phyloP scores from a whole-genome alignment of 805 yeast species.

The Phaffomyces antillensis region DNA sequence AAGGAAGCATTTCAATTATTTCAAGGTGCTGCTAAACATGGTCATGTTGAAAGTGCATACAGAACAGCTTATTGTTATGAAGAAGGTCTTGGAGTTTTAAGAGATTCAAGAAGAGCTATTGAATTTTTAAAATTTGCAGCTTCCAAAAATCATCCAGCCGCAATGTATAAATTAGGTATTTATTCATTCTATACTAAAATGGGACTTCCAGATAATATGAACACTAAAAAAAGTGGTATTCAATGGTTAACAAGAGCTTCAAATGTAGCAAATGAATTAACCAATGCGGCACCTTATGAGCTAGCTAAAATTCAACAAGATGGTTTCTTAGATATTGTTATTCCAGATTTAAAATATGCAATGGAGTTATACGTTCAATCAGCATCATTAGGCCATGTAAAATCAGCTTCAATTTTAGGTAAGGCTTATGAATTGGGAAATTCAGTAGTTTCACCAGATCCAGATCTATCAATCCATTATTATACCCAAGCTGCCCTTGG shows the following conservation, averaged over 20 bases:
- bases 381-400: slow-evolving; percentile 79
- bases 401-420: slow-evolving; percentile 76
- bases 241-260: slow-evolving; percentile 90
- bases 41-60: slow-evolving; percentile 86
- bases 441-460: slow-evolving; percentile 62
- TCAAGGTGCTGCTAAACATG: slow-evolving; percentile 88
- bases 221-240: slow-evolving; percentile 77
- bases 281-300: slow-evolving; percentile 92
- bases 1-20: slow-evolving; percentile 71
- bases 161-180: slow-evolving; percentile 87
- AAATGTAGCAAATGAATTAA: slow-evolving; percentile 73
- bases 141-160: slow-evolving; percentile 89
- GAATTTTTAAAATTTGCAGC: slow-evolving; percentile 85
- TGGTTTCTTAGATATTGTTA: slow-evolving; percentile 83
- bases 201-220: slow-evolving; percentile 67
- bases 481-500: slow-evolving; percentile 85
- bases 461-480: slow-evolving; percentile 82
- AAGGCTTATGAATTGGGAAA: slow-evolving; percentile 74
- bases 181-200: slow-evolving; percentile 77
- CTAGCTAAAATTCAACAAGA: slow-evolving; percentile 74
- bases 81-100: slow-evolving; percentile 87
- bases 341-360: slow-evolving; percentile 78
- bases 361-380: slow-evolving; percentile 81
- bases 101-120: slow-evolving; percentile 80
- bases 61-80: slow-evolving; percentile 88